A percentile compares a stretch with the other conserved stretches of the same genome.
Conservation (phyloP, 805 yeast species). For the Torulaspora franciscae region DNA sequence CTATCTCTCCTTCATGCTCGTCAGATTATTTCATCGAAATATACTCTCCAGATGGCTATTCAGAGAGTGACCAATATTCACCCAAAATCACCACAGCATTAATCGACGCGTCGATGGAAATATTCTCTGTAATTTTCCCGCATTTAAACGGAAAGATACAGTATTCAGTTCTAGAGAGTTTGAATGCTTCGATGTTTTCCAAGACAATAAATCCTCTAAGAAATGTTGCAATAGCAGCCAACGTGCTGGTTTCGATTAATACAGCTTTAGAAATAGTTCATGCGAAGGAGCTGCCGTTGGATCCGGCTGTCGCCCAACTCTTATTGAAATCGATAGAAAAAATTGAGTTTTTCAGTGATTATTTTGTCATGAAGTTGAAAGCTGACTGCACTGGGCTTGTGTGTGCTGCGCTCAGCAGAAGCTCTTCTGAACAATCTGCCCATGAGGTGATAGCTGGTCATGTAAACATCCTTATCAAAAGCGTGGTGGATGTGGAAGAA, state of each 20-base stretch:
- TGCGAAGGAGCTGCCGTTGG: conserved; percentile 27
- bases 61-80: conserved; percentile 21
- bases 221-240: conserved; percentile 50
- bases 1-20: conserved; percentile 40
- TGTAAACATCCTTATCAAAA: conserved; percentile 52
- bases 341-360: conserved; percentile 40
- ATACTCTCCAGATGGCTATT: conserved; percentile 23
- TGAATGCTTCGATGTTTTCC: conserved; percentile 53
- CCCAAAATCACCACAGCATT: conserved; percentile 49
- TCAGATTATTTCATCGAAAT: conserved; percentile 40
- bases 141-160: conserved; percentile 72
- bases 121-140: conserved; percentile 68
- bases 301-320: conserved; percentile 40
- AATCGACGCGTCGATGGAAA: conserved; percentile 73
- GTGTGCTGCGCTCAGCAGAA: conserved; percentile 32
- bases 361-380: conserved; percentile 42
- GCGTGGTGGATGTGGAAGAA: conserved; percentile 58
- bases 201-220: conserved; percentile 35
- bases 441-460: conserved; percentile 36
- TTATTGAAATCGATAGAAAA: conserved; percentile 48
- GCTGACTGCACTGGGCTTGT: conserved; percentile 57
- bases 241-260: conserved; percentile 60
- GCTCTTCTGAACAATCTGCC: conserved; percentile 7
- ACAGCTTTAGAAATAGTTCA: conserved; percentile 38
- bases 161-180: conserved; percentile 76